Evolutionary conservation across 2,329 filamentous ascomycete species (phyloP).

Genomic region (Graphilbum ipis-grandicollis): DNA sequence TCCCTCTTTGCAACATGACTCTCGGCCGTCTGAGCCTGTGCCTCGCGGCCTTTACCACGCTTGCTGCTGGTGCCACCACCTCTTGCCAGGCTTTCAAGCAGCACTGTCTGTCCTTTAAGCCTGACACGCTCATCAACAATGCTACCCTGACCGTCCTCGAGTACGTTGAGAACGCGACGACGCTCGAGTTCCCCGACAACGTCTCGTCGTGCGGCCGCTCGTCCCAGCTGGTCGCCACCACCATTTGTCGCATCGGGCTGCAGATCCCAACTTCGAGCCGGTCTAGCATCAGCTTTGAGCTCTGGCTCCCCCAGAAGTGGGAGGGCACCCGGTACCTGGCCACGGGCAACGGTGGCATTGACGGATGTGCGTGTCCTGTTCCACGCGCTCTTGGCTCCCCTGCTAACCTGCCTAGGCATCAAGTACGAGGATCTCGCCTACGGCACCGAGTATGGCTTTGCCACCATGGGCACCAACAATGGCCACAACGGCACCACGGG

Average conservation of each 20-base stretch:
- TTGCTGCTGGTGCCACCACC: background rate
- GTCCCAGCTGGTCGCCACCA: conserved; percentile 2
- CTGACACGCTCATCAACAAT: background rate
- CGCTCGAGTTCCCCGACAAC: conserved; percentile 3
- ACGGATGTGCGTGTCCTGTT: conserved; percentile 18
- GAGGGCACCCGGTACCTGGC: conserved; percentile 24
- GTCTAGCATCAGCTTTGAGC: conserved; percentile 26
- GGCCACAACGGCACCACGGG: conserved; percentile 28
- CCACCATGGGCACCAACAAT: conserved; percentile 30
- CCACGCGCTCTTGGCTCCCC: too few species aligned
- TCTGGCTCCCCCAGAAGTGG: conserved; percentile 29
- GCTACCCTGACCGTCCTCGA: conserved; percentile 1
- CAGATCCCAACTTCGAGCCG: conserved; percentile 15
- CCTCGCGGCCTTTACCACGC: background rate
- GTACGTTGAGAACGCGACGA: conserved; percentile 2
- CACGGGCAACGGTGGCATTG: conserved; percentile 30
- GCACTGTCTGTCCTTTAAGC: conserved; percentile 2
- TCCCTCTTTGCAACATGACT: too few species aligned
- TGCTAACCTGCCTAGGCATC: too few species aligned
- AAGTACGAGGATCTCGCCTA: conserved; percentile 29
- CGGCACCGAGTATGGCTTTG: conserved; percentile 23
- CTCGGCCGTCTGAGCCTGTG: background rate
- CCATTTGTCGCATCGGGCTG: conserved; percentile 14
- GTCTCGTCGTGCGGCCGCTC: conserved; percentile 4
- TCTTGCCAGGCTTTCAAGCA: background rate